Evolutionary conservation across 2,329 filamentous ascomycete species (phyloP).

Genomic region (Fusarium lateritium): DNA sequence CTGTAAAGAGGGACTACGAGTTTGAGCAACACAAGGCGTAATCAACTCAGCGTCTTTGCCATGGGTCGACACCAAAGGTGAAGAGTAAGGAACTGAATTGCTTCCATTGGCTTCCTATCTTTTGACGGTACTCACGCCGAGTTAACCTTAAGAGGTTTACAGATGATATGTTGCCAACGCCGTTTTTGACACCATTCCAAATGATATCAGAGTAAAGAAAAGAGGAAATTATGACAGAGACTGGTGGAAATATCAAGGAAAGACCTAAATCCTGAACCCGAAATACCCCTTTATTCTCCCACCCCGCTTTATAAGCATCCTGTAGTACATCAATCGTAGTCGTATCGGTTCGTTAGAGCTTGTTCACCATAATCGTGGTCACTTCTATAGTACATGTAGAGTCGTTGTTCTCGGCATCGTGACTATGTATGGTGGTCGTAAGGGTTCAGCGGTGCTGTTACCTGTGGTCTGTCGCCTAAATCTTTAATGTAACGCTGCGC

Average conservation of each 20-base stretch:
- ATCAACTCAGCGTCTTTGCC: not conserved
- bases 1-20: too few species aligned
- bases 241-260: too few species aligned
- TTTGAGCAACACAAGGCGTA: not conserved
- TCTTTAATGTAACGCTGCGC: slow-evolving; percentile 35
- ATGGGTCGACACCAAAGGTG: too few species aligned
- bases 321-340: too few species aligned
- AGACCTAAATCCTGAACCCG: too few species aligned
- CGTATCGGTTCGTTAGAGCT: too few species aligned
- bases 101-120: not conserved
- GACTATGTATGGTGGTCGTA: not conserved
- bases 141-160: not conserved
- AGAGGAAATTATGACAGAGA: not conserved
- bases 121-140: not conserved
- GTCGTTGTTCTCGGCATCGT: too few species aligned
- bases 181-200: not conserved
- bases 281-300: too few species aligned
- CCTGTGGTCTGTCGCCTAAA: not conserved
- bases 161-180: not conserved
- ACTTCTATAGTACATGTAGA: not conserved
- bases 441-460: not conserved
- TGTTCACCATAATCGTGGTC: too few species aligned
- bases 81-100: not conserved
- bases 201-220: not conserved
- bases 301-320: too few species aligned